Conservation (phyloP, 345 rosid species). For the Salix viminalis region DNA sequence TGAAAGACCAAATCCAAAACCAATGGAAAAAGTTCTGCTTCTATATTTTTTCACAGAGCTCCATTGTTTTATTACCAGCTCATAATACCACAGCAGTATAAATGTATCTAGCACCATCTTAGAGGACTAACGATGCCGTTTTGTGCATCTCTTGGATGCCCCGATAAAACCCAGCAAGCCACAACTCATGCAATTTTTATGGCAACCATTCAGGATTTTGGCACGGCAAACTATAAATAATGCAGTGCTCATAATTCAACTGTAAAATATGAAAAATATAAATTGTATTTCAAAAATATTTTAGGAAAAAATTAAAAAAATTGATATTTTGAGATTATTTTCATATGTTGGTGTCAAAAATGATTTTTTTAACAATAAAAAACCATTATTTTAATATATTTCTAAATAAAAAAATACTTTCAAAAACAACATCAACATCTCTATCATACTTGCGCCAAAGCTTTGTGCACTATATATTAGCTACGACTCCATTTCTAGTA, state of each 20-base stretch:
- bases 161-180: conserved; percentile 98
- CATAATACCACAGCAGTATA: conserved; percentile 99
- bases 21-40: conserved; percentile 74
- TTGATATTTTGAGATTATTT: no score
- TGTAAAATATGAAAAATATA: not conserved
- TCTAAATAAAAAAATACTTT: no score
- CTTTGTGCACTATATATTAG: no score
- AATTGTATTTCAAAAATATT: no score
- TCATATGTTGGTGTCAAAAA: no score
- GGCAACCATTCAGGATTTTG: conserved; percentile 7
- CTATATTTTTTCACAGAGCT: conserved; percentile 80
- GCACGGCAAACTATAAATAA: not conserved
- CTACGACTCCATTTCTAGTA: no score
- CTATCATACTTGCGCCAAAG: no score
- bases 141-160: conserved; percentile 99
- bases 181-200: conserved; percentile 63
- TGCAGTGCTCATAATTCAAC: not conserved
- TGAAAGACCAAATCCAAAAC: conserved; percentile 95
- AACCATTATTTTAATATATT: no score
- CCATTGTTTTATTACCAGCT: conserved; percentile 98
- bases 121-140: conserved; percentile 95
- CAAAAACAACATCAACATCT: no score
- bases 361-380: no score
- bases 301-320: no score
- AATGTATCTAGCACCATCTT: conserved; percentile 96